These are phyloP conservation scores for Mallotus nudiflorus DNA, from an alignment of 345 rosid genomes.

Conservation along the genomic window DNA sequence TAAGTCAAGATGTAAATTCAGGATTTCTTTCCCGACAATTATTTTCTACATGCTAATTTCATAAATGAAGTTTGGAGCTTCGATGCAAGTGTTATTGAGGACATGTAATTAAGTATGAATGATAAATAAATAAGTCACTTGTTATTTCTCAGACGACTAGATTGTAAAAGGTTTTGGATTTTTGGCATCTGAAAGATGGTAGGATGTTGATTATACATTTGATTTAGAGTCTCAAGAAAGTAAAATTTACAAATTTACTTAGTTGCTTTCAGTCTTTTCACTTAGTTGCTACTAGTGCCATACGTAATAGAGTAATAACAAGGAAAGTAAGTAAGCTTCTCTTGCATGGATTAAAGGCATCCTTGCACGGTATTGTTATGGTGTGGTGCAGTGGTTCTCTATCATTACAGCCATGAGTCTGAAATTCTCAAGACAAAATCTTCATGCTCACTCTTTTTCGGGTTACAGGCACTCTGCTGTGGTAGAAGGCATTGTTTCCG, in stretches of 20 bases:
- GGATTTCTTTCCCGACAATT: neutral
- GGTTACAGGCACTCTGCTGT: constrained; percentile 64
- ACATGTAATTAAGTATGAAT: neutral
- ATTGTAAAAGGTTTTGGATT: neutral
- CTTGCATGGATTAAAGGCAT: neutral
- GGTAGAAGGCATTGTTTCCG: constrained; percentile 66
- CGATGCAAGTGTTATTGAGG: neutral
- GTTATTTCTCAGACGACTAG: neutral
- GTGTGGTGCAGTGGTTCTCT: too few relatives aligned
- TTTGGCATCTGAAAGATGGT: neutral
- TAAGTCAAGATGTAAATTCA: neutral
- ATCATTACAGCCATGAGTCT: too few relatives aligned
- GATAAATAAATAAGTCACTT: too few relatives aligned
- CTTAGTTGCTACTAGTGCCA: neutral
- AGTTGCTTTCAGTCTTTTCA: neutral
- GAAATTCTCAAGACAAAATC: neutral
- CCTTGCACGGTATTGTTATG: too few relatives aligned
- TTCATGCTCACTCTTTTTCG: constrained; percentile 6
- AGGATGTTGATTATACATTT: neutral
- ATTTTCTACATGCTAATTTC: neutral
- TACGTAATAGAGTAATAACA: neutral
- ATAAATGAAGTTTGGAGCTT: too few relatives aligned
- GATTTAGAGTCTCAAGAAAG: neutral
- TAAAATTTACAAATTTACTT: too few relatives aligned
- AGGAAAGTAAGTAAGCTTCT: neutral